These are phyloP conservation scores for Barbatosphaeria neglecta DNA, from an alignment of 495 filamentous ascomycete genomes.

Conservation along the genomic window DNA sequence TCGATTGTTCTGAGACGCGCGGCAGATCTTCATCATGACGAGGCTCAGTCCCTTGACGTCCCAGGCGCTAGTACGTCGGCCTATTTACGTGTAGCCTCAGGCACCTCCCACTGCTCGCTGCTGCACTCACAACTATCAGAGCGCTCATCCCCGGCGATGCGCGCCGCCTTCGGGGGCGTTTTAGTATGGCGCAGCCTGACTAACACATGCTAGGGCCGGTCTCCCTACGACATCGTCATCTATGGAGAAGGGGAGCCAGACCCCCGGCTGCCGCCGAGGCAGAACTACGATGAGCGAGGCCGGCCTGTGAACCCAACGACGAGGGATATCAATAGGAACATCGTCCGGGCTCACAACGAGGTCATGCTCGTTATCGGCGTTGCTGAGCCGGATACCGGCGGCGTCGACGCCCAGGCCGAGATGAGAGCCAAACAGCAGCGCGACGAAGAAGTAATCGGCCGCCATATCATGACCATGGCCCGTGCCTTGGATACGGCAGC, in stretches of 20 bases:
- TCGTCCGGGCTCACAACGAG: constrained; percentile 45
- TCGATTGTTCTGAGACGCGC: too few relatives aligned
- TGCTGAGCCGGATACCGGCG: constrained; percentile 31
- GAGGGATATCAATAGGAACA: constrained; percentile 34
- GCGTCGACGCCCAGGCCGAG: constrained; percentile 15
- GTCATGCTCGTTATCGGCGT: constrained; percentile 46
- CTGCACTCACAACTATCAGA: too few relatives aligned
- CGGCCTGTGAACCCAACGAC: constrained; percentile 53
- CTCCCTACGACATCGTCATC: constrained; percentile 57
- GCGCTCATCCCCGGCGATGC: too few relatives aligned
- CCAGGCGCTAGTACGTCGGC: constrained; percentile 32
- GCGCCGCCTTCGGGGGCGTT: too few relatives aligned
- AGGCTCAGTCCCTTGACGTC: constrained; percentile 38
- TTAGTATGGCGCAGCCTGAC: background rate
- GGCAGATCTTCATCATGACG: constrained; percentile 27
- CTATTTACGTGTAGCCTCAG: background rate
- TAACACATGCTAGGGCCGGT: constrained; percentile 45
- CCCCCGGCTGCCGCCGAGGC: constrained; percentile 33
- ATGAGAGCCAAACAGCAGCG: constrained; percentile 15
- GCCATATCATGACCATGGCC: constrained; percentile 22
- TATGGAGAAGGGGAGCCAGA: constrained; percentile 30
- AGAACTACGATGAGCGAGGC: constrained; percentile 61
- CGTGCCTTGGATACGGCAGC: constrained; percentile 25
- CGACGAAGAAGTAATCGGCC: constrained; percentile 28
- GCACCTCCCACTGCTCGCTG: background rate